Base-by-base conservation (phyloP, 2,329 filamentous ascomycete species). In the Hortaea werneckii region DNA sequence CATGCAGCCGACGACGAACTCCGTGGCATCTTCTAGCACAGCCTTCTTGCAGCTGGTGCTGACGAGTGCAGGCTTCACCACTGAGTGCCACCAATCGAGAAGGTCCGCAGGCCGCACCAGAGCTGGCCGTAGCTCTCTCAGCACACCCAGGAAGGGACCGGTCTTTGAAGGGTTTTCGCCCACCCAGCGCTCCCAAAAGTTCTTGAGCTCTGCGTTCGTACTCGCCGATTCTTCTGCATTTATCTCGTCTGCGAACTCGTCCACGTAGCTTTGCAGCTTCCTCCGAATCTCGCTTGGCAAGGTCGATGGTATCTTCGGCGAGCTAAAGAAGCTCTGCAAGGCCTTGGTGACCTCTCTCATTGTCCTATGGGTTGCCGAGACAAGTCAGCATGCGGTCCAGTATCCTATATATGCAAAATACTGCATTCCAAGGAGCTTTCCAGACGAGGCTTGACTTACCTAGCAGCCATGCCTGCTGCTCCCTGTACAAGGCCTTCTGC, bases 51-150 rank as follows among this genome's bases (percentile, higher is more conserved):
- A 73, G 10, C 74, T 75, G 7, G 82, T 65, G 41, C 75, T 69
- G 49, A 79, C 67, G 50, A 79, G 60, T 10, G 78, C 72, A 0
- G 80, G 77, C 40, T 72, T 70, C 13, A 80, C 64, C 10, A 82
- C 69, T 51, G 76, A 67, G 40, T 84, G 77, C 75, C 85, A 87
- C 86, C 86, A 92, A 48, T 80, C 74, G 45, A 81, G 66, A 45
- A 86, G 65, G 45, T 81, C 76, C 30, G 76, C 72, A 2, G 81
- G 74, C 8, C 78, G 78, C 46, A 74, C 75, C 44, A 92, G 73
- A 8, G 75, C 74, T 2, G 82, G 78, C 26, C 80, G 74, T 32
- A 90, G 68, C 37, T 74, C 74, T 40, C 78, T 75, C 45, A 90
- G 66, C 40, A 85, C 74, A 42, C 76, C 74, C 12, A 89, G 71